Evolutionary conservation across 2,329 filamentous ascomycete species (phyloP).

Genomic region (Trichoderma sp.): DNA sequence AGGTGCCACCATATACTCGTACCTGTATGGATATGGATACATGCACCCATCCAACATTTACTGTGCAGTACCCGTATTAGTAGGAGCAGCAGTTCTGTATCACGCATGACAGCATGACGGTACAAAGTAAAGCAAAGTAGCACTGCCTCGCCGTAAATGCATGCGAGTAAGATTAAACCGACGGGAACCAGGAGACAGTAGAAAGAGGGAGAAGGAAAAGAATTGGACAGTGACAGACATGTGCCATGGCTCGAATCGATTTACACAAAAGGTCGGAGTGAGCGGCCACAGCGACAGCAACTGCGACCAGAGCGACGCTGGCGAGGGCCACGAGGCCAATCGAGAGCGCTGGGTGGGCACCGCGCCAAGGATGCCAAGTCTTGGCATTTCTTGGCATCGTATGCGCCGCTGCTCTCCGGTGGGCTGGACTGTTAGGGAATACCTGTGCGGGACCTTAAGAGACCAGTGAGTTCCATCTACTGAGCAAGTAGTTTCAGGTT

Average conservation of each 20-base stretch:
- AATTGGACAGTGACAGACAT: background rate
- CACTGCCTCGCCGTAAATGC: background rate
- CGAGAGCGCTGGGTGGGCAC: constrained; percentile 33
- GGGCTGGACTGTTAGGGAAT: background rate
- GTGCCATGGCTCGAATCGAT: background rate
- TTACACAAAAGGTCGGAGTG: background rate
- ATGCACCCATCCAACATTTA: background rate
- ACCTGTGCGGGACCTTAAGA: no score
- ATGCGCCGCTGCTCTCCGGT: constrained; percentile 31
- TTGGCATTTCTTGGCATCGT: constrained; percentile 40
- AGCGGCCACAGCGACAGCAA: background rate
- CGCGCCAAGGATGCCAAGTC: constrained; percentile 43
- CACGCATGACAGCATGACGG: background rate
- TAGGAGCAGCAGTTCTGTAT: background rate
- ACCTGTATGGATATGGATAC: background rate
- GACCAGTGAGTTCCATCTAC: no score
- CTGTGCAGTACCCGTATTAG: background rate
- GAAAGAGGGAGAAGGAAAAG: background rate
- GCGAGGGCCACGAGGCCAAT: constrained; percentile 33
- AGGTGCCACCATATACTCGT: background rate
- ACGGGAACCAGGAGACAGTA: background rate
- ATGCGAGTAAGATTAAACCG: background rate
- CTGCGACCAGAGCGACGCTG: constrained; percentile 26
- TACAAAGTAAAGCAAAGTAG: background rate
- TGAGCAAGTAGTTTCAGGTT: no score